Base-by-base conservation (phyloP, 2,329 filamentous ascomycete species). In the Ophiostoma himal-ulmi region DNA sequence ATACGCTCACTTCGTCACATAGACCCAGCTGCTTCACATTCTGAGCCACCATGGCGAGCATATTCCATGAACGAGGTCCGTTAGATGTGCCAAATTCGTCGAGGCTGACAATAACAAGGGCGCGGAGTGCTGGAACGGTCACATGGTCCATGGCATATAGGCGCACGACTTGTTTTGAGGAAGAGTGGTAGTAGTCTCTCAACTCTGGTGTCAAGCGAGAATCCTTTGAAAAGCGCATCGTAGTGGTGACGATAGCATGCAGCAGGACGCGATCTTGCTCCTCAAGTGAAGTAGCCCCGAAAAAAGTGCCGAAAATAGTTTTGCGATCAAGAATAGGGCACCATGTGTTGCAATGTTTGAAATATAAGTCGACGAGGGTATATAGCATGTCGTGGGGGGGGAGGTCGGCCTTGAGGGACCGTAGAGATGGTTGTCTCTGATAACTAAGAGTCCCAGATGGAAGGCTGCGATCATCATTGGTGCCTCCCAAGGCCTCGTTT, bases 111-210 rank as follows among this genome's bases (percentile, higher is more conserved):
- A 97, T 96, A 1, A 96, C 91, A 3, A 97, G 82, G 3, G 94
- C 93, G 76, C 96, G 92, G 5, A 97, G 82, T 1, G 92, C 88
- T 77, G 93, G 94, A 70, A 97, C 91, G 0, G 92, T 95, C 10
- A 93, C 93, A 74, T 94, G 93, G 76, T 96, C 93, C 75, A 97
- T 86, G 3, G 93, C 93, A 75, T 96, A 96, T 0, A 97, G 83
- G 17, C 96, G 79, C 0, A 97, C 94, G 72, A 90, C 92, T 75
- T 94, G 90, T 78, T 96, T 97, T 0, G 93, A 94, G 1, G 88
- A 85, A 70, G 89, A 86, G 77, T 96, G 90, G 75, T 94, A 96
- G 39, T 91, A 87, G 57, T 86, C 85, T 73, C 92, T 84, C 72
- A 88, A 87, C 67, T 91, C 89, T 3, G 91, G 86, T 0, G 89